Base-by-base conservation (phyloP, 2,329 filamentous ascomycete genomes). In the Trichoderma arundinaceum region DNA sequence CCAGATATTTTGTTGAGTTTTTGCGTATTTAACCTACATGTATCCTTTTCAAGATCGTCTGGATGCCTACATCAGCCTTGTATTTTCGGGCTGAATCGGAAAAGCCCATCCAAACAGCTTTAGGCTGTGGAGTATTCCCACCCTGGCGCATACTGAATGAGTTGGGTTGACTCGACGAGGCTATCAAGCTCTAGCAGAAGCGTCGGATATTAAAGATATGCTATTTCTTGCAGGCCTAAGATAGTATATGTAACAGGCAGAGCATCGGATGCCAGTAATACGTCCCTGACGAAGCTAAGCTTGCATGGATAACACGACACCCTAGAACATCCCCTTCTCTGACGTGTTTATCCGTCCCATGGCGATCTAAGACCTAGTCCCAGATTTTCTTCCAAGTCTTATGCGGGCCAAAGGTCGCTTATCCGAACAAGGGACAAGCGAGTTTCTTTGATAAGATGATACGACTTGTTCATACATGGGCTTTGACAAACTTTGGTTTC, bases 31-130 rank as follows among this genome's bases (percentile, higher is more conserved):
- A 28, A 28, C 12, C 7, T 1, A 5, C 8, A 10, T 28, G 22
- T 3, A 32, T 1, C 15, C 2, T 12, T 19, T 17, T 2, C 7
- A 3, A 44, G 22, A 17, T 44, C 9, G 7, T 44, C 13, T 0
- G 32, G 15, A 3, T 28, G 1, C 13, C 22, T 15, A 33, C 13
- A 33, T 8, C 17, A 17, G 32, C 28, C 22, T 49, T 5, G 15
- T 6, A 1, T 17, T 2, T 28, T 1, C 12, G 6, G 28, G 0
- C 7, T 7, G 0, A 4, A n/a, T n/a, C 17, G 4, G 19, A 41
- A 28, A 33, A 33, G 22, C 15, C 22, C 13, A 28, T 2, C n/a
- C 4, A 39, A 28, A 7, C 7, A 54, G n/a, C 17, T 2, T 6
- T 0, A 19, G 15, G 43, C 13, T 8, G 15, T 10, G 22, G 53